Conservation (phyloP, 2,329 filamentous ascomycete genomes). For the Coniella vitis region DNA sequence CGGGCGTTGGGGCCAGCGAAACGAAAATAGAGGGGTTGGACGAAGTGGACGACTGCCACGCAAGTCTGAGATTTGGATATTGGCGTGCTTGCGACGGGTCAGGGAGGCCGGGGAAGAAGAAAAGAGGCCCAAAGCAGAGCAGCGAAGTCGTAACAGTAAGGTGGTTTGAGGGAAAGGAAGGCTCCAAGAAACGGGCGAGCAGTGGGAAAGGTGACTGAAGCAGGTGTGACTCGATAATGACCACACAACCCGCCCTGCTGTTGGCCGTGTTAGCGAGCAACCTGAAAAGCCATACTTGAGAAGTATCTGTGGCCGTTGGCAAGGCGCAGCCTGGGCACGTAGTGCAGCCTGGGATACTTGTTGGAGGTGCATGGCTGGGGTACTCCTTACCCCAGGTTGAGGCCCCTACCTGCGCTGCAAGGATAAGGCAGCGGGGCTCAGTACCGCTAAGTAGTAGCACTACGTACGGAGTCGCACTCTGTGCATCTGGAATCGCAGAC, state of each 20-base stretch:
- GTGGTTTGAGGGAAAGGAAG: conserved; percentile 5
- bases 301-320: neutral
- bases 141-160: neutral
- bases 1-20: conserved; percentile 1
- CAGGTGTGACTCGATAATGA: conserved; percentile 4
- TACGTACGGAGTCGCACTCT: too few species aligned
- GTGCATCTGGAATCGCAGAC: too few species aligned
- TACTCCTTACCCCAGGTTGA: neutral
- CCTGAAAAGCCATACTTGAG: neutral
- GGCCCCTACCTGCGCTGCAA: neutral
- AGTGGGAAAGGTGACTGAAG: conserved; percentile 4
- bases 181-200: conserved; percentile 8
- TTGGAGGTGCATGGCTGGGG: neutral
- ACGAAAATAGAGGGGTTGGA: neutral
- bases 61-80: neutral
- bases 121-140: neutral
- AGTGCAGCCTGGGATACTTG: neutral
- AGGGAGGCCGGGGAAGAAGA: neutral
- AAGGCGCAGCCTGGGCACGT: neutral
- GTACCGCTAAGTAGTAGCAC: too few species aligned
- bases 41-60: neutral
- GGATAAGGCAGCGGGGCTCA: neutral
- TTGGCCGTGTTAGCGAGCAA: conserved; percentile 1
- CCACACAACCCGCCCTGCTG: neutral
- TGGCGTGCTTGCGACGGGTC: neutral